Percentiles rank a stretch among this genome's conserved stretches.
Evolutionary conservation across 2,329 filamentous ascomycete genomes (phyloP).

Genomic region (Alternaria sp.): DNA sequence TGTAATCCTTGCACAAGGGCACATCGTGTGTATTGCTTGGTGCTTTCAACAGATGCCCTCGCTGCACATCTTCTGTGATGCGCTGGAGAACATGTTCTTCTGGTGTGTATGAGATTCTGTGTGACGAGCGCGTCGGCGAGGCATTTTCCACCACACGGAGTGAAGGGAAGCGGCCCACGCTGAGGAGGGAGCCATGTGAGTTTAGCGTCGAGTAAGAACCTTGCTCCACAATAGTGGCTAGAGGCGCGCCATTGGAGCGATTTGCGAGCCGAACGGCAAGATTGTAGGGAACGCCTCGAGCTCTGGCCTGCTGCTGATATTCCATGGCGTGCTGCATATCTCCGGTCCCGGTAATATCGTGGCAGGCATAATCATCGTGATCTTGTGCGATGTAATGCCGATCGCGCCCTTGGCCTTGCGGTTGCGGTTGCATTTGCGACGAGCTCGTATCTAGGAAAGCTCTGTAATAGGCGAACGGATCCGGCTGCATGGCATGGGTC

Average conservation of each 20-base stretch:
- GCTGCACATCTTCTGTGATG: constrained; percentile 22
- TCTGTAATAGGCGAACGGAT: constrained; percentile 31
- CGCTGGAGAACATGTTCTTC: constrained; percentile 23
- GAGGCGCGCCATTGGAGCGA: constrained; percentile 44
- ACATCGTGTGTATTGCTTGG: neutral
- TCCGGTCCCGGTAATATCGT: constrained; percentile 4
- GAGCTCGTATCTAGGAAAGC: constrained; percentile 17
- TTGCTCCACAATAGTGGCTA: constrained; percentile 54
- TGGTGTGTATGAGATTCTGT: constrained; percentile 23
- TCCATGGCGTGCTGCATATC: constrained; percentile 1
- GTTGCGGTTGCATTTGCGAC: neutral
- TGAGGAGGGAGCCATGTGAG: constrained; percentile 39
- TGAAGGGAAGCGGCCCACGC: constrained; percentile 25
- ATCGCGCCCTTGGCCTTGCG: constrained; percentile 1
- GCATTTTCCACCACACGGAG: constrained; percentile 19
- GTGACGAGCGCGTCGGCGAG: constrained; percentile 19
- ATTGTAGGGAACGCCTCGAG: constrained; percentile 30
- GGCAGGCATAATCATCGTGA: constrained; percentile 21
- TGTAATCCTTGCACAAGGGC: constrained; percentile 6
- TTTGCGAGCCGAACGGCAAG: constrained; percentile 35
- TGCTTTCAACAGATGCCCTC: constrained; percentile 3
- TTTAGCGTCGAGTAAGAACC: constrained; percentile 50
- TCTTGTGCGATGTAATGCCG: constrained; percentile 5
- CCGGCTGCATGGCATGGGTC: constrained; percentile 11
- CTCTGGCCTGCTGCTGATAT: constrained; percentile 23